Base-by-base conservation (phyloP, 2,329 filamentous ascomycete genomes). In the Macrophomina tecta region DNA sequence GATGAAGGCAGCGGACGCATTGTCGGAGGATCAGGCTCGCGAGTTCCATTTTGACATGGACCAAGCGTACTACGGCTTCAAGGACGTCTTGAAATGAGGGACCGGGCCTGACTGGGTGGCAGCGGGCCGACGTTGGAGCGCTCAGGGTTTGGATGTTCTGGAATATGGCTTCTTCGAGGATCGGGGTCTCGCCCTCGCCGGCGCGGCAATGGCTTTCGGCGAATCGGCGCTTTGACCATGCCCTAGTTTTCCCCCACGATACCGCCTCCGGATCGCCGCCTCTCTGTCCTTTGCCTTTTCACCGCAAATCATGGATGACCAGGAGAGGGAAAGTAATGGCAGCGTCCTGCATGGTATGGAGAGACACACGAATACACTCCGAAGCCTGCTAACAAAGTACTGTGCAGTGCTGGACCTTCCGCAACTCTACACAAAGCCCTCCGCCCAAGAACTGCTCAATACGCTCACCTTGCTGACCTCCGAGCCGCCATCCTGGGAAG, bases 1-100 rank as follows among this genome's bases (percentile, higher is more conserved):
- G 81, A 98, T 99, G 95, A 92, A 92, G 75, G 95, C 94, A 8
- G 93, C 93, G 1, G 94, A 98, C 74, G 93, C 97, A 77, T 80
- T 99, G 72, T 90, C 87, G 72, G 91, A 97, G 73, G 90, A 94
- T 67, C 93, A 97, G 80, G 91, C 91, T 5, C 85, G 94, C 67
- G 93, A 99, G 78, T 82, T 98, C 72, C 91, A 95, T 71, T 88
- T 97, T 78, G 94, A 98, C 77, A 97, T 98, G 75, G 93, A 97
- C 76, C 90, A 92, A 74, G 94, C 94, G 48, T 98, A 98, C 76
- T 90, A 94, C 73, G 94, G 94, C 1, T 98, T 98, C 79, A 97
- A 97, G 79, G 88, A 86, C 62, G 93, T 89, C 3, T 82, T 97
- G 75, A 81, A 65, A 66, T 66, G 55, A 52, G 45, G 42, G 5